Evolutionary conservation across 257 asterid genomes (phyloP), one percentile per base, ranked within the genome.

Genomic region (Salvia splendens): DNA sequence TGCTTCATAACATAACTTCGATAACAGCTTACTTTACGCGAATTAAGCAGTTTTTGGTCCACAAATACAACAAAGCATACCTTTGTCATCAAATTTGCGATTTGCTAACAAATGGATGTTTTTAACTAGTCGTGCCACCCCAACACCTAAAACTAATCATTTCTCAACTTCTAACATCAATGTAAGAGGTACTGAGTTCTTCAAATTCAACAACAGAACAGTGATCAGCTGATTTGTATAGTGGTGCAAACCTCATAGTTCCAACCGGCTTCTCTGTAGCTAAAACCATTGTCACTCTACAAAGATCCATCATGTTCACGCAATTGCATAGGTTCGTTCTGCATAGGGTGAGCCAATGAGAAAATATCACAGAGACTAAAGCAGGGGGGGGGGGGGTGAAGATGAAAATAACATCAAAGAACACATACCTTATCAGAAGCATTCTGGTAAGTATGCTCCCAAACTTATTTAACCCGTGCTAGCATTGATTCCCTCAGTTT

Each of bases 281-380:
- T 24, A 61, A 42, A 16, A 20, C 33, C 30, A 24, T 24, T 43
- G 30, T 15, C 12, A 17, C 12, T 36, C 45, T 12, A 8, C 30
- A 15, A 16, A 59, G 47, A 12, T 47, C 8, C 5, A 45, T 3
- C 35, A 43, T 3, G 8, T 55, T 8, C 41, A 51, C 4, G 49
- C 53, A 52, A 42, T 53, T n/a, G 69, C 30, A 40, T 11, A 40
- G 63, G 51, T 61, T 70, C 48, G 51, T 61, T 70, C 48, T 59
- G 67, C 42, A 58, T 15, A 64, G 32, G 32, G n/a, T 11, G 11
- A 52, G 12, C 48, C 52, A 12, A 40, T 8, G 54, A 38, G 61
- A 61, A 32, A 35, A 16, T 35, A 17, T 41, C 49, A 28, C 45
- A 46, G 32, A 62, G 32, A 59, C 14, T 5, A 14, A 48, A 1